Evolutionary conservation across 306 rosid genomes (phyloP), one percentile per base, ranked within the genome.

Genomic region (Fragaria nilgerrensis): DNA sequence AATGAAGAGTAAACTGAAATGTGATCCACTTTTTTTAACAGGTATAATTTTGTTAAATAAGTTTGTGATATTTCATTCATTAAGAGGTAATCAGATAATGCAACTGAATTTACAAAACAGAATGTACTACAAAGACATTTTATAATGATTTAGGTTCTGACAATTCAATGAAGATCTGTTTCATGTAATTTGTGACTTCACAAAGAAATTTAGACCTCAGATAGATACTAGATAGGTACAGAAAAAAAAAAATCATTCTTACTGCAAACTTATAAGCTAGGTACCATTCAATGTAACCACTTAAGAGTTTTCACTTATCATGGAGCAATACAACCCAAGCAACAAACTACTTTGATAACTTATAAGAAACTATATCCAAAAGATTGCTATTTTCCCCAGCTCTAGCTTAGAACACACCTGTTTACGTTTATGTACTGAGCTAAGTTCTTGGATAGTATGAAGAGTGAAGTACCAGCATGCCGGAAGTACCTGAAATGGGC

Each of bases 381-480:
- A n/a, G 43, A 15, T 49, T 41, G 20, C 61, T 25, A 49, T 37
- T 69, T 43, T 23, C 44, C 66, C 0, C 75, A 77, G 41, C 62
- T 32, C 67, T 66, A 82, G 65, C 23, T 53, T 16, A 77, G 58
- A 77, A 84, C 91, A 53, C 81, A 96, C 99, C 99, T 92, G 98
- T 96, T 96, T 73, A 96, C 82, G 84, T 91, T 84, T 67, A 96
- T 79, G 82, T 90, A 96, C 81, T 84, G 92, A 20, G 93, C 97
- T 86, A 92, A 87, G 83, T 88, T 92, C 92, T 91, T 92, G 61
- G 99, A 89, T 81, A 96, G 93, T 82, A 92, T 92, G 72, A 92
- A 44, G 74, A 96, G 98, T 20, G 96, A 72, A 70, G 93, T 88
- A 77, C 89, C 78, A 0, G 99, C 99, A 85, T 96, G 99, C 73